Evolutionary conservation across 1,139 yeast genomes (phyloP), one percentile per base, ranked within the genome.

Genomic region (Yamadazyma oceani): DNA sequence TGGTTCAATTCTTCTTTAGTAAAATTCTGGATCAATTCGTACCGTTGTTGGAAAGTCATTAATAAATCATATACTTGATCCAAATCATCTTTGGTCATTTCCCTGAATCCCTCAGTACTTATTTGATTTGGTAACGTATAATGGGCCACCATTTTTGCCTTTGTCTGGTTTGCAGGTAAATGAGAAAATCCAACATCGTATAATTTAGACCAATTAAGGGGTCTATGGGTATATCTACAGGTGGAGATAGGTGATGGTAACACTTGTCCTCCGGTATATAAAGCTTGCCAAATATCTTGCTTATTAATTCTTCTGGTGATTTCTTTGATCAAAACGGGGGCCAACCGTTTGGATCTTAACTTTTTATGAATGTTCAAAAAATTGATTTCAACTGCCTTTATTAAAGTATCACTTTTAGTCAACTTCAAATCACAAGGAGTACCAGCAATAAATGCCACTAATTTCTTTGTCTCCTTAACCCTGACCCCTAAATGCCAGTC

Each of bases 401-500:
- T 60, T 5, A 60, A 55, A 3, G 53, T 58, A 14, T 74, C 73
- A 1, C 73, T 70, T 39, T 56, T 60, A 49, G 87, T 81, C 33
- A 92, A 78, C 34, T 75, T 66, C 47, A 92, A 66, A 19, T 73
- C 74, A 26, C 86, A 74, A 1, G 98, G 98, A 30, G 90, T 83
- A 11, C 95, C 98, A 22, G 95, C 80, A 48, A 92, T 92, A 55
- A 92, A 92, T 0, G 95, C 97, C 35, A 92, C 90, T 45, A 92
- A 72, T 57, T 85, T 85, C 2, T 82, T 80, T 14, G 86, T 78
- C 2, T 72, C 73, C 50, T 79, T 82, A 24, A 87, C 97, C 29
- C 97, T 74, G 12, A 92, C 97, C 46, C 97, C 98, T 31, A 89
- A 85, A 54, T 85, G 86, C 96, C 97, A 90, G 11, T 89, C 94